These are phyloP conservation scores for Calcarisporium arbuscula DNA, from an alignment of 2,329 filamentous ascomycete genomes.

Conservation along the genomic window DNA sequence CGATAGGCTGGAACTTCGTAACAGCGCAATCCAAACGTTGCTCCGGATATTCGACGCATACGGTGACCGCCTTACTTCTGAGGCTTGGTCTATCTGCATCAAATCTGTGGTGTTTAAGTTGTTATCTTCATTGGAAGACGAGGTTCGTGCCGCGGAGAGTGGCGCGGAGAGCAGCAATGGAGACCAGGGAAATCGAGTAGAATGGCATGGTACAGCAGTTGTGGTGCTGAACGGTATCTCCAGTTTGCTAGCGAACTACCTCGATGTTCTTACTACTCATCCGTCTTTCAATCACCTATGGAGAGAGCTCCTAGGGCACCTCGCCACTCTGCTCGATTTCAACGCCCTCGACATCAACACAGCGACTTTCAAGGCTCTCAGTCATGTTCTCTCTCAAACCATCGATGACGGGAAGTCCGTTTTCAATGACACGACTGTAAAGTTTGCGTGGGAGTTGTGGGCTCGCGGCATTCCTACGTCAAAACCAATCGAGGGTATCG, in stretches of 20 bases:
- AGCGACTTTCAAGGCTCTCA: constrained; percentile 62
- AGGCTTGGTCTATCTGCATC: constrained; percentile 79
- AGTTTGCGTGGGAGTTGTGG: constrained; percentile 65
- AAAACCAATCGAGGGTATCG: constrained; percentile 25
- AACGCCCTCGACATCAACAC: constrained; percentile 64
- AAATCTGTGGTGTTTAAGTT: constrained; percentile 76
- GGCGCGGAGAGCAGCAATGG: no score
- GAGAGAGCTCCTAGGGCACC: constrained; percentile 64
- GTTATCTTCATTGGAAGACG: constrained; percentile 60
- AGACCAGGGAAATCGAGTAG: constrained; percentile 39
- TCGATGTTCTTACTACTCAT: constrained; percentile 63
- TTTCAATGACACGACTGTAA: constrained; percentile 47
- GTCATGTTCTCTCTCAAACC: constrained; percentile 52
- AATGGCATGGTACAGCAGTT: constrained; percentile 71
- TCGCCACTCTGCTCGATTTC: constrained; percentile 58
- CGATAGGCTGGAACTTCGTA: constrained; percentile 67
- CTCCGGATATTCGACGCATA: constrained; percentile 90
- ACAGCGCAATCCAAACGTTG: constrained; percentile 85
- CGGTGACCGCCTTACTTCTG: constrained; percentile 68
- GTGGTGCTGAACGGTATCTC: constrained; percentile 69
- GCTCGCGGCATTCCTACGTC: constrained; percentile 54
- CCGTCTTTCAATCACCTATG: constrained; percentile 66
- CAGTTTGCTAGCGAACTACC: constrained; percentile 67
- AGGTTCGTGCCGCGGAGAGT: constrained; percentile 36
- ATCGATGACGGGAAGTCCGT: constrained; percentile 34